Base-by-base conservation (phyloP, 208 protist genomes). In the Trypanosoma lewisi region DNA sequence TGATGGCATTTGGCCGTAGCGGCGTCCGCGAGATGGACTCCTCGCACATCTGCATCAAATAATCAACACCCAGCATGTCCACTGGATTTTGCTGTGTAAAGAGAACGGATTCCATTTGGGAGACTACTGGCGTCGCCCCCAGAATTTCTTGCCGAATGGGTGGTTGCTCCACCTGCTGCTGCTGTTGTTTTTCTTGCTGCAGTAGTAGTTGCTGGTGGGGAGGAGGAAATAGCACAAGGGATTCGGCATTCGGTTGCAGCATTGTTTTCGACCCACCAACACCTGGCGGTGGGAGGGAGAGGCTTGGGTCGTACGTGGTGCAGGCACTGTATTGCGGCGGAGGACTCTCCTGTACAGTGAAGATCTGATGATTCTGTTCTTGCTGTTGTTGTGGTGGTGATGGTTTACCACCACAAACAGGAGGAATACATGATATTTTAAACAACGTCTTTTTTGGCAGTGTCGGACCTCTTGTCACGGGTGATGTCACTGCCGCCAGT, bases 31-130 rank as follows among this genome's bases (percentile, higher is more conserved):
- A 39, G 48, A 71, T 55, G 12, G 84, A 73, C 21, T 91, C 84
- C 60, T 87, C 77, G 63, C 84, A 91, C 58, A 91, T 64, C 21
- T 21, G 45, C 80, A 87, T 82, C 25, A 91, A 68, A 51, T 78
- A 87, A 34, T 87, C 84, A 9, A 68, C 80, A 49, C 75, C 68
- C 70, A 69, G 63, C 34, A 70, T 21, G 28, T 80, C 83, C 4
- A 45, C 45, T 8, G 53, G 1, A 2, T 14, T 33, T 1, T 9
- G 47, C 52, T 47, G 54, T 31, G 53, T 31, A 19, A 27, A 36
- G 21, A 30, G 36, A 12, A 65, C 23, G 9, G 28, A 34, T 16
- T 54, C 49, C n/a, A 30, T 16, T 17, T 36, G 39, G 31, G 55
- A 44, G 6, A 30, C 3, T 17, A 60, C 1, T 5, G 17, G 66